A percentile compares a stretch with the other conserved stretches of the same genome.
These are phyloP conservation scores for Stephanodiscus minutulus DNA, from an alignment of 108 stramenopile genomes.

Conservation along the genomic window DNA sequence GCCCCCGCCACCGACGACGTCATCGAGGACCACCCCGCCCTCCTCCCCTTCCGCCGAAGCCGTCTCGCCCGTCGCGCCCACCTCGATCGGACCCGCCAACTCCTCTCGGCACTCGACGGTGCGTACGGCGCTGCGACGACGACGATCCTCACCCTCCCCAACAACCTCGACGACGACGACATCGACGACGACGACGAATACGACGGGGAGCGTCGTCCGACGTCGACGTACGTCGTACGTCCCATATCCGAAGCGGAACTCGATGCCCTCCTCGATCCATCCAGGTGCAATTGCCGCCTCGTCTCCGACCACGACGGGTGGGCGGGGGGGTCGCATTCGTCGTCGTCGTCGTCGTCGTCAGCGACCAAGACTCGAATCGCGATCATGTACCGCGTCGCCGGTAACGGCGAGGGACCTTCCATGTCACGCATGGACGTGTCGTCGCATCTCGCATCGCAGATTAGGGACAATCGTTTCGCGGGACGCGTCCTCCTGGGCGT, in stretches of 20 bases:
- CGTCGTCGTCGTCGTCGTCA: too few relatives aligned
- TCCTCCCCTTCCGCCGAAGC: conserved; percentile 40
- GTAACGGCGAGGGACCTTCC: conserved; percentile 30
- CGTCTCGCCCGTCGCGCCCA: conserved; percentile 28
- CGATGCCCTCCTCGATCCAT: conserved; percentile 18
- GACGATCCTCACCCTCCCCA: conserved; percentile 26
- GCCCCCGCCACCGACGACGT: background rate
- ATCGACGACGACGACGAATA: background rate
- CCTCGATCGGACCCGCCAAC: conserved; percentile 22
- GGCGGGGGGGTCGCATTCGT: too few relatives aligned
- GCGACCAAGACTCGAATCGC: background rate
- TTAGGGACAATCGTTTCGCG: conserved; percentile 55
- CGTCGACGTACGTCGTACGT: conserved; percentile 36
- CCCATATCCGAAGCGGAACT: conserved; percentile 18
- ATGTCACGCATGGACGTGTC: conserved; percentile 35
- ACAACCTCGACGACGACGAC: background rate
- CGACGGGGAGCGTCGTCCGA: background rate
- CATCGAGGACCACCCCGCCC: background rate
- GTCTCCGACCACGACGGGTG: background rate
- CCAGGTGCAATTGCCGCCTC: conserved; percentile 31
- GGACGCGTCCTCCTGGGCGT: conserved; percentile 56
- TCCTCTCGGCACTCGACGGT: conserved; percentile 20
- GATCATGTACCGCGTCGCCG: conserved; percentile 42
- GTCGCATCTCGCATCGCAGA: conserved; percentile 34
- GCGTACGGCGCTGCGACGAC: background rate